Evolutionary conservation across 2,329 filamentous ascomycete genomes (phyloP).

Genomic region (Aspergillus glaucus): DNA sequence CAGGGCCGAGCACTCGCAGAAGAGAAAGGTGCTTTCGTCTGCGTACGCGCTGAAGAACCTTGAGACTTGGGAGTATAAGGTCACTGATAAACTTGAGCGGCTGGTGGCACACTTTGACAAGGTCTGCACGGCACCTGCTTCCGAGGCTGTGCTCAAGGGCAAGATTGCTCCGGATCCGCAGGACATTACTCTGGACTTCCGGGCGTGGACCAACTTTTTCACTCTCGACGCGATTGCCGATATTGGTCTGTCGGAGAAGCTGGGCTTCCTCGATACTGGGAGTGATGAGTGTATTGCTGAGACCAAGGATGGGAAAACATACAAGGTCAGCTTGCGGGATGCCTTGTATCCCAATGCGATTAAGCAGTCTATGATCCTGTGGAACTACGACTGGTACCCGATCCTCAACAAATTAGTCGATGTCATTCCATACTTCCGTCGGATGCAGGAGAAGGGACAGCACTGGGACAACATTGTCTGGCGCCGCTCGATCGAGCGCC

Average conservation of each 20-base stretch:
- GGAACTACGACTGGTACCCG: constrained; percentile 48
- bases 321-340: constrained; percentile 44
- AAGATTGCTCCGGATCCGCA: constrained; percentile 12
- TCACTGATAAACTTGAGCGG: constrained; percentile 46
- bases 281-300: constrained; percentile 41
- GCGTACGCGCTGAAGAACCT: constrained; percentile 51
- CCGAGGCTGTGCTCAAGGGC: constrained; percentile 28
- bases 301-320: constrained; percentile 41
- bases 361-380: constrained; percentile 45
- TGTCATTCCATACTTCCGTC: constrained; percentile 37
- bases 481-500: constrained; percentile 35
- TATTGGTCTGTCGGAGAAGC: constrained; percentile 48
- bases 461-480: constrained; percentile 39
- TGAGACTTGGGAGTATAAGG: constrained; percentile 51
- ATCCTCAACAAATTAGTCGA: constrained; percentile 44
- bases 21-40: constrained; percentile 46
- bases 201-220: constrained; percentile 51
- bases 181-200: constrained; percentile 42
- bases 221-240: constrained; percentile 53
- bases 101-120: constrained; percentile 44
- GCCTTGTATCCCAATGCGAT: constrained; percentile 47
- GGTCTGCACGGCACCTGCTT: constrained; percentile 19
- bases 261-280: constrained; percentile 48
- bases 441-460: constrained; percentile 41
- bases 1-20: constrained; percentile 47